Evolutionary conservation across 2,329 filamentous ascomycete genomes (phyloP).

Genomic region (Monosporascus sp.): DNA sequence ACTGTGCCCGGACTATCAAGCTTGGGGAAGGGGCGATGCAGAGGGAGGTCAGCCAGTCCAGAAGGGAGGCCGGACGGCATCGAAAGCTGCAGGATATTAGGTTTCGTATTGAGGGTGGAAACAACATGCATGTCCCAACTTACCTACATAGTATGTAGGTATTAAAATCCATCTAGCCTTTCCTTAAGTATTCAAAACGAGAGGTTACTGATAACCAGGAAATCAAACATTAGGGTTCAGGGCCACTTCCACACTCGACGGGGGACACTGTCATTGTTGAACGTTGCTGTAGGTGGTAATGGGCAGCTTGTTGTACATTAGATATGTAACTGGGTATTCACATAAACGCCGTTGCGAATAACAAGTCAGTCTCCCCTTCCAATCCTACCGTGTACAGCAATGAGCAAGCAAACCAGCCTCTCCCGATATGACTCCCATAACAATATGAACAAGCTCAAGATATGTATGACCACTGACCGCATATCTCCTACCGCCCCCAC

Average conservation of each 20-base stretch:
- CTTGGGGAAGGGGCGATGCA: slow-evolving; percentile 10
- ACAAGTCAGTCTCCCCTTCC: background rate
- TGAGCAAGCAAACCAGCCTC: background rate
- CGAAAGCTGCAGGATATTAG: too few relatives aligned
- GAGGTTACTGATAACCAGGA: too few relatives aligned
- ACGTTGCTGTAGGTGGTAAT: too few relatives aligned
- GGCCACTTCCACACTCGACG: too few relatives aligned
- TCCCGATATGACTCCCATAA: background rate
- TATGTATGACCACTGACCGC: background rate
- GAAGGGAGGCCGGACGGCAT: background rate
- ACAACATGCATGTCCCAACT: too few relatives aligned
- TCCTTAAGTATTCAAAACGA: too few relatives aligned
- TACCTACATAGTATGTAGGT: too few relatives aligned
- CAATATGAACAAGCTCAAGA: background rate
- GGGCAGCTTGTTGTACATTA: background rate
- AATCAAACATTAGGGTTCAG: too few relatives aligned
- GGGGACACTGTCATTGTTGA: background rate
- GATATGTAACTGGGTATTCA: background rate
- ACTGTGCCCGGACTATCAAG: slow-evolving; percentile 6
- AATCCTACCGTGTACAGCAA: background rate
- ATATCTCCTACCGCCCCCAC: slow-evolving; percentile 18
- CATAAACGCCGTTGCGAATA: background rate
- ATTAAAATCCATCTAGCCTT: too few relatives aligned
- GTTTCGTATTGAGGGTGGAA: too few relatives aligned
- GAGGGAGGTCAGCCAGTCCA: background rate